Conservation (phyloP, 768 basidiomycete species). For the Boletus eberwhitei region DNA sequence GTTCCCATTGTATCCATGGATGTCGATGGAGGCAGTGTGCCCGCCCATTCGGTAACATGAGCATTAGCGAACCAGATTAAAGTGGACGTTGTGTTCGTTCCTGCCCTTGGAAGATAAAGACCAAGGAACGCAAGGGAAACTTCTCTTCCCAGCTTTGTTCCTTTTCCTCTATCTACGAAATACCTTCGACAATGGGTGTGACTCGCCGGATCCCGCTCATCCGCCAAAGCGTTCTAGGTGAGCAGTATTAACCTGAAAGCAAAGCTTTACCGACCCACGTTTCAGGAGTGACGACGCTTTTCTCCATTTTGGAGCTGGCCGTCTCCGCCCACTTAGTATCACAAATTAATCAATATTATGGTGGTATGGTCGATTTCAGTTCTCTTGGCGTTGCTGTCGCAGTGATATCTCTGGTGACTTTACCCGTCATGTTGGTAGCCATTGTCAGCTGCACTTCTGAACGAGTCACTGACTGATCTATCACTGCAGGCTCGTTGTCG, state of each 20-base stretch:
- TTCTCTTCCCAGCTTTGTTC: not conserved
- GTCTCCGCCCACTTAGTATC: conserved; percentile 28
- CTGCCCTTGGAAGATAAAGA: conserved; percentile 12
- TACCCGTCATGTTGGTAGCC: conserved; percentile 27
- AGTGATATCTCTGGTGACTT: conserved; percentile 27
- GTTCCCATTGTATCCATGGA: not conserved
- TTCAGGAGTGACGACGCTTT: conserved; percentile 16
- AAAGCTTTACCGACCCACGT: not conserved
- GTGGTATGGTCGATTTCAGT: conserved; percentile 18
- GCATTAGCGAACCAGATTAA: not conserved
- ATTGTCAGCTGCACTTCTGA: not conserved
- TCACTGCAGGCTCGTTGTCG: conserved; percentile 33
- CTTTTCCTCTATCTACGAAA: not conserved
- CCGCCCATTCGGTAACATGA: not conserved
- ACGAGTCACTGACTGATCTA: not conserved
- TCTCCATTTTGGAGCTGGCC: conserved; percentile 32
- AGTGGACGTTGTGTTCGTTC: not conserved
- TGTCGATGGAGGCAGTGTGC: not conserved
- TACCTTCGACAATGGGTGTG: conserved; percentile 8
- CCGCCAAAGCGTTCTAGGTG: conserved; percentile 25
- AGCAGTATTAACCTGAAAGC: not conserved
- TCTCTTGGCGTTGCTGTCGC: conserved; percentile 30
- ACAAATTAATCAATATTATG: conserved; percentile 10
- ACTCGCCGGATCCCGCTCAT: conserved; percentile 10
- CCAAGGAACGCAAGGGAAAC: not conserved